Evolutionary conservation across 257 asterid species (phyloP).

Genomic region (Dorcoceras hygrometricum): DNA sequence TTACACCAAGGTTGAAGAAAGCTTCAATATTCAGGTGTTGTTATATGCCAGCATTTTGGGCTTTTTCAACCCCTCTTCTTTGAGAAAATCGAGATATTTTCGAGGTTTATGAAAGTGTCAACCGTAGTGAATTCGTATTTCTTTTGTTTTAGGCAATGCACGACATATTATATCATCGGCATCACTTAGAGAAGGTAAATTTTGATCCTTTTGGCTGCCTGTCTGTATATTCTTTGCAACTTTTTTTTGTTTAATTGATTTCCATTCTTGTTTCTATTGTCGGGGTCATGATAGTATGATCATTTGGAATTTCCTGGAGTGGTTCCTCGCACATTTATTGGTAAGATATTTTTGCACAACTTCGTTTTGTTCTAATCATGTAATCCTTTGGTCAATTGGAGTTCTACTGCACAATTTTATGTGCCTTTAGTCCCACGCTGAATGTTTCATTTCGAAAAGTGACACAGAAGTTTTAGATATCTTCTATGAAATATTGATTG

Average conservation of each 20-base stretch:
- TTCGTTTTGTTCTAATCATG: neutral
- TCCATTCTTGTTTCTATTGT: conserved; percentile 9
- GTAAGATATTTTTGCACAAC: conserved; percentile 34
- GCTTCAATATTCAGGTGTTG: conserved; percentile 89
- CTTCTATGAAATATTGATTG: neutral
- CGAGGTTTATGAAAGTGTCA: neutral
- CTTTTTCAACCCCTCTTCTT: conserved; percentile 12
- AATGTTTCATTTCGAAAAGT: neutral
- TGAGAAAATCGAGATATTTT: neutral
- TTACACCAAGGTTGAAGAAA: conserved; percentile 95
- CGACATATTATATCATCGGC: conserved; percentile 71
- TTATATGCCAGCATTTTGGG: neutral
- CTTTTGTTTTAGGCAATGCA: conserved; percentile 76
- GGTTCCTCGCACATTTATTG: conserved; percentile 94
- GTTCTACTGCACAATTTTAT: conserved; percentile 1
- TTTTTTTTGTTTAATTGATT: conserved; percentile 5
- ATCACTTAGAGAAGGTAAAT: conserved; percentile 65
- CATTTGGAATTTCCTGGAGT: conserved; percentile 97
- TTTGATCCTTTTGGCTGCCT: conserved; percentile 14
- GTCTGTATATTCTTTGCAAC: conserved; percentile 7
- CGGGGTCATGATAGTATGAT: conserved; percentile 61
- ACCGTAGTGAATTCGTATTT: neutral
- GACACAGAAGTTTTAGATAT: neutral
- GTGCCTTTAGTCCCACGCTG: neutral
- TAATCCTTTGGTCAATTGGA: neutral